phyloP scores from a whole-genome alignment of 108 stramenopile genomes.

The Cyclotella atomus region DNA sequence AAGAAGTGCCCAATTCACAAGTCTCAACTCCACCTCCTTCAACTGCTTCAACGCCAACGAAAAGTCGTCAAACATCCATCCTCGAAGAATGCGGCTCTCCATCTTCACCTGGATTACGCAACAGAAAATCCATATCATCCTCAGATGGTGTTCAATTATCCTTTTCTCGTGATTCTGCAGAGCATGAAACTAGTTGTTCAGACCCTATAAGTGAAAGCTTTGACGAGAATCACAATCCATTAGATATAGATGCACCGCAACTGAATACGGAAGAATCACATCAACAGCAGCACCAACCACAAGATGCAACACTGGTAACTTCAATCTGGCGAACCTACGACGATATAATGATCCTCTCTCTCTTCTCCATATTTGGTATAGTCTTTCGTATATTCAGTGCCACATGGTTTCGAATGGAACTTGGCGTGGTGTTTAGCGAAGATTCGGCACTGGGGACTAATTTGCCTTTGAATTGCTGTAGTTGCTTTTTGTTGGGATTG shows the following conservation, averaged over 20 bases:
- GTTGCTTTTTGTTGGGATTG: slow-evolving; percentile 79
- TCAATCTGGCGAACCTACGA: slow-evolving; percentile 82
- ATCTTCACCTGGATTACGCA: slow-evolving; percentile 4
- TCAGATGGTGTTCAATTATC: slow-evolving; percentile 1
- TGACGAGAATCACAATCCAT: not conserved
- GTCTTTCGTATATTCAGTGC: slow-evolving; percentile 70
- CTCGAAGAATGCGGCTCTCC: not conserved
- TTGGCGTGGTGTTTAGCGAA: slow-evolving; percentile 58
- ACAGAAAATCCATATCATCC: slow-evolving; percentile 1
- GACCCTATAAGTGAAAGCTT: not conserved
- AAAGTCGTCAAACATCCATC: not conserved
- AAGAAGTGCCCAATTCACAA: no score
- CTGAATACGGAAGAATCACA: not conserved
- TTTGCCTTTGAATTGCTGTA: slow-evolving; percentile 77
- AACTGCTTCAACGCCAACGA: not conserved
- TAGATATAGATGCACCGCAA: not conserved
- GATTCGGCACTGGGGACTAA: slow-evolving; percentile 77
- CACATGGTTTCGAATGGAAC: slow-evolving; percentile 67
- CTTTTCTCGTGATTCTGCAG: not conserved
- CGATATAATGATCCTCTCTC: slow-evolving; percentile 72
- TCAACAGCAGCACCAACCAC: not conserved
- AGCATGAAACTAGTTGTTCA: not conserved
- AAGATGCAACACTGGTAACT: slow-evolving; percentile 17
- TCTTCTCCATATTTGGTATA: slow-evolving; percentile 80
- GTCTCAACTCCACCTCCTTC: not conserved